Evolutionary conservation across 108 stramenopile species (phyloP), one percentile per base, ranked within the genome.

Genomic region (Phaeodactylum tricornutum): DNA sequence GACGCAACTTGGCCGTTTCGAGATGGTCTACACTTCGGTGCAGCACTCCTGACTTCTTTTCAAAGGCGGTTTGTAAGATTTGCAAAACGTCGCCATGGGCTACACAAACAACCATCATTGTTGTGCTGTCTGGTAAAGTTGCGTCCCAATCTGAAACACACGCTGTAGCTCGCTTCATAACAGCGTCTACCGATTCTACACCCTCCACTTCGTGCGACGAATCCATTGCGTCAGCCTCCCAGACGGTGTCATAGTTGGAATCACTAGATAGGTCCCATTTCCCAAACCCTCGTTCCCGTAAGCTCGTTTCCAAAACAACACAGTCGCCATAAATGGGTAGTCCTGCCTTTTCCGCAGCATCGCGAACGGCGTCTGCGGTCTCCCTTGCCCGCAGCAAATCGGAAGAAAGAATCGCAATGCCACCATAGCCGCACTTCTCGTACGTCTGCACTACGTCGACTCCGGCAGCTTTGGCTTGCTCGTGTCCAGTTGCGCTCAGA

Each of bases 31-130:
- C 45, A 31, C 66, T 64, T 27, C 88, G 59, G 55, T 90, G 88
- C 32, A 61, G 47, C 7, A 60, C 50, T 16, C 67, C 74, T 62
- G 84, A 77, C 53, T 56, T 50, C 34, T 53, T 64, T 43, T 41
- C 38, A 54, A 90, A 89, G 19, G 76, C 81, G 1, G 92, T 90
- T 49, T 89, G 92, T 28, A 85, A 42, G 14, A 93, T 93, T 54
- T 93, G 92, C 33, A 93, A 42, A 12, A 90, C 87, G 60, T 93
- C 92, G 0, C 87, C 92, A 61, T 93, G 92, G 1, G 92, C 92
- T 9, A 84, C 82, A 22, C 85, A 57, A 34, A 90, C 49, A 5
- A 79, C 52, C 57, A 75, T 62, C 11, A 52, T n/a, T 9, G 35
- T 2, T 7, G 0, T n/a, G 15, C 15, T 22, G 28, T 29, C 28